Evolutionary conservation across 2,329 filamentous ascomycete genomes (phyloP).

Genomic region (Penicillium sp.): DNA sequence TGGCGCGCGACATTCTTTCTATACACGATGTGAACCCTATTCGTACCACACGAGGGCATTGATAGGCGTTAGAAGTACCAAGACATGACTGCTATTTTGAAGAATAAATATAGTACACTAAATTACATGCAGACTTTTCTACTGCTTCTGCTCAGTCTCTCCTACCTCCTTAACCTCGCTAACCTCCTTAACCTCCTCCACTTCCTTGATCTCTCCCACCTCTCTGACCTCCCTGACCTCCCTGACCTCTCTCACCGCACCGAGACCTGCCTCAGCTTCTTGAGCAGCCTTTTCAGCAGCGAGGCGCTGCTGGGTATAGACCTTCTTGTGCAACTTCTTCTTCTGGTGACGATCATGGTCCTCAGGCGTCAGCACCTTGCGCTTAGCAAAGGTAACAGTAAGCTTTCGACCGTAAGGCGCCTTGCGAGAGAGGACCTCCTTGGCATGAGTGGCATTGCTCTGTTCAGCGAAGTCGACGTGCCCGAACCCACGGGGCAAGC

Average conservation of each 20-base stretch:
- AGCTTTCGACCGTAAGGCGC: slow-evolving; percentile 66
- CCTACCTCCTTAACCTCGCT: not conserved
- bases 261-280: not conserved
- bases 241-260: not conserved
- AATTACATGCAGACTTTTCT: not conserved
- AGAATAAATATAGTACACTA: slow-evolving; percentile 2
- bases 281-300: no score
- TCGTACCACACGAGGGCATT: no score
- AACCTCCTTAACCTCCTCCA: not conserved
- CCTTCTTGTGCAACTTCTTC: not conserved
- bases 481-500: slow-evolving; percentile 78
- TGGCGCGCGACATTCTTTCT: no score
- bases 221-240: not conserved
- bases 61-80: no score
- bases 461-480: slow-evolving; percentile 76
- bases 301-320: not conserved
- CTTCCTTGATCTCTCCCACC: not conserved
- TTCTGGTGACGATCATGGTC: not conserved
- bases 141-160: not conserved
- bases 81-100: no score
- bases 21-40: no score
- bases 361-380: slow-evolving; percentile 30
- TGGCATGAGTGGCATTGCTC: slow-evolving; percentile 62
- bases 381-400: slow-evolving; percentile 59
- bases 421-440: slow-evolving; percentile 56